A percentile compares a stretch with the other conserved stretches of the same genome.
Conservation (phyloP, 23 red algal species). For the Agarophyton chilense region DNA sequence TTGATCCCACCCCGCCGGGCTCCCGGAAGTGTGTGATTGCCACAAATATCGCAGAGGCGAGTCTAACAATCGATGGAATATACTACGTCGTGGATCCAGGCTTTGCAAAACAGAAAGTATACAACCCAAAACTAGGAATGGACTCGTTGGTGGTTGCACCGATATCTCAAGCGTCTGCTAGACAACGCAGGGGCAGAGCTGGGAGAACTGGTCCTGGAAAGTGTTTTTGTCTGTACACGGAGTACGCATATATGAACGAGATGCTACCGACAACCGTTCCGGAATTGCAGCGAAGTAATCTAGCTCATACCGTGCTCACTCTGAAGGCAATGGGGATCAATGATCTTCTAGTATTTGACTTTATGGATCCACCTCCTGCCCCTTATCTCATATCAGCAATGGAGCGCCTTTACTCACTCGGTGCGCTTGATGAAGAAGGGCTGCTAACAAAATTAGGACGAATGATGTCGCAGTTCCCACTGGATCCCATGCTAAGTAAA, state of each 20-base stretch:
- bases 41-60: conserved; percentile 98
- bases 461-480: conserved; percentile 92
- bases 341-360: conserved; percentile 93
- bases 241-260: conserved; percentile 86
- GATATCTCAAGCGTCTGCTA: conserved; percentile 93
- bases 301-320: conserved; percentile 89
- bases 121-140: conserved; percentile 92
- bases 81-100: conserved; percentile 98
- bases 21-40: conserved; percentile 90
- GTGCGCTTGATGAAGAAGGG: conserved; percentile 91
- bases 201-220: conserved; percentile 95
- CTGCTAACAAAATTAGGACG: conserved; percentile 84
- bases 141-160: conserved; percentile 94
- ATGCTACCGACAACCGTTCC: conserved; percentile 91
- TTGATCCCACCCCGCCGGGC: conserved; percentile 83
- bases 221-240: conserved; percentile 94
- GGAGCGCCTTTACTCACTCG: conserved; percentile 86
- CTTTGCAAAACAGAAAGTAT: conserved; percentile 98
- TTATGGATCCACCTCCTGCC: conserved; percentile 94
- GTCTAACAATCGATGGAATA: conserved; percentile 98
- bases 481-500: conserved; percentile 94
- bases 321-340: conserved; percentile 94
- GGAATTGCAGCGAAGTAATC: conserved; percentile 90
- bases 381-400: conserved; percentile 92
- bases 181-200: conserved; percentile 92